Evolutionary conservation across 2,329 filamentous ascomycete species (phyloP), one percentile per base, ranked within the genome.

Genomic region (Venturia carpophila): DNA sequence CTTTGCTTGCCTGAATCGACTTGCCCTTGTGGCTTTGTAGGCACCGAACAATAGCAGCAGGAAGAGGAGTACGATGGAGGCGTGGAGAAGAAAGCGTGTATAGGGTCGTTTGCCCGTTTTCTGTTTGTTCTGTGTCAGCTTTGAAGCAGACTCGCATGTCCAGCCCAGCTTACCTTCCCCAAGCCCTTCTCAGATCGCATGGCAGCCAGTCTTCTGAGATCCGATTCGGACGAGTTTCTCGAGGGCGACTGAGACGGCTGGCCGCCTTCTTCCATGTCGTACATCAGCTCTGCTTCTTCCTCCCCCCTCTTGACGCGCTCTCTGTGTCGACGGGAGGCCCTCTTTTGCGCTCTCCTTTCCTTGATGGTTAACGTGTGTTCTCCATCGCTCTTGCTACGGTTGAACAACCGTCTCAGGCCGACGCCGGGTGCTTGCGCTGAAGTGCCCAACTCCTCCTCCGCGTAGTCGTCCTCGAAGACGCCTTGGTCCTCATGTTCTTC

Each of bases 181-280:
- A 62, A 84, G 81, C 60, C 58, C 63, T 58, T 58, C 52, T 37
- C 52, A 3, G 52, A 34, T 9, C 52, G 52, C 52, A 58, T 58
- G 11, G 52, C 52, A 34, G 73, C 72, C 67, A 71, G 68, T 56
- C 77, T 78, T 69, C 81, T 78, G 69, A 79, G 77, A 69, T 84
- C 83, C 37, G 71, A 73, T 67, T 80, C 75, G 45, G 74, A 76
- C 42, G 77, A 78, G 63, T 73, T 70, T 42, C 75, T 71, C 34
- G 72, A 74, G 19, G 74, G 62, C 79, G 78, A 87, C 78, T 68
- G 87, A 78, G 79, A 89, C 67, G 82, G 85, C 71, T 89, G 83
- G 2, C 82, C 84, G 1, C 91, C 91, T 73, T 92, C 88, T 75
- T 97, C 92, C 88, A 93, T 91, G 77, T 94, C 90, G 74, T 91